Base-by-base conservation (phyloP, 768 basidiomycete genomes). In the Phylloporus scabripes region DNA sequence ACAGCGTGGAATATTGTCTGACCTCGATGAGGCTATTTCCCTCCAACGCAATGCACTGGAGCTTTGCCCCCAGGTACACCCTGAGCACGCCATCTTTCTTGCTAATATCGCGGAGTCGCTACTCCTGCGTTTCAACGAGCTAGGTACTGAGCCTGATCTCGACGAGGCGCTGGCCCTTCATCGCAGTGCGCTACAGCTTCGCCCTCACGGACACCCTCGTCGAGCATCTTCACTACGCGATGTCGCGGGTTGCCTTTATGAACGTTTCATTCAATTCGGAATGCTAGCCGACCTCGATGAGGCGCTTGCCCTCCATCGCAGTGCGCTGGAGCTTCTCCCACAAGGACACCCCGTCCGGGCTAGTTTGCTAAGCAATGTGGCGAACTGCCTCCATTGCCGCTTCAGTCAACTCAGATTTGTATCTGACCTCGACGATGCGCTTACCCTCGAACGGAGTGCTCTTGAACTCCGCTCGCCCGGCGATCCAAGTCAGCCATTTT, bases 71-170 rank as follows among this genome's bases (percentile, higher is more conserved):
- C 5, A 32, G 12, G 42, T 17, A 4, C 51, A 59, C 46, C 38
- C 52, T 2, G 7, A 36, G 11, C 48, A 53, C 4, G 31, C 48
- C n/a, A 24, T 1, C 12, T 21, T 15, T 20, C 39, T 58, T n/a
- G 36, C 33, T 40, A 55, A 53, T 40, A 60, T 62, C 21, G 58
- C 52, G 4, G 38, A 31, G n/a, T 43, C 50, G 10, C 56, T 61
- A 14, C 42, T 31, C 45, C 4, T 24, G 28, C 53, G 45, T 6
- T 50, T 41, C 33, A 5, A 43, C 4, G 23, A 17, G 29, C 53
- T 39, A 14, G 17, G 36, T n/a, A 11, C 28, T 7, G 5, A 23
- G n/a, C 24, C 18, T 17, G 54, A 57, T 39, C 42, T 65, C 20
- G 38, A 60, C 10, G 50, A 57, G 42, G 62, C 59, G 9, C 60